These are phyloP conservation scores for Microascus cirrosus DNA, from an alignment of 2,329 filamentous ascomycete genomes.

Conservation along the genomic window DNA sequence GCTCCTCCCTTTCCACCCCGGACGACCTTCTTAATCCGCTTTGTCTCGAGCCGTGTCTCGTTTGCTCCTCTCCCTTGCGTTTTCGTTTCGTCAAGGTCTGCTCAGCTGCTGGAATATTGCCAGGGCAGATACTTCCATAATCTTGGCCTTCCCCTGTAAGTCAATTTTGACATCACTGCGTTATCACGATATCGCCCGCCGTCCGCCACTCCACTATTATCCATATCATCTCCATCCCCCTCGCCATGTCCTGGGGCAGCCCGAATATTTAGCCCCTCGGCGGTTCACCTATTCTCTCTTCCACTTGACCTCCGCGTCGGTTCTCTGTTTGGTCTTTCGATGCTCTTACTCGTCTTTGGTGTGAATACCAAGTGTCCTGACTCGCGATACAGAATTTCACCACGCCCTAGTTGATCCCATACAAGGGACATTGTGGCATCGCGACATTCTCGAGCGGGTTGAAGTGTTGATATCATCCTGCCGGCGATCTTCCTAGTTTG, in stretches of 20 bases:
- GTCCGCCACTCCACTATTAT: background rate
- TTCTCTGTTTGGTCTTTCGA: background rate
- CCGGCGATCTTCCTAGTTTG: background rate
- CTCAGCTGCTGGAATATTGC: constrained; percentile 6
- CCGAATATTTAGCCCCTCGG: background rate
- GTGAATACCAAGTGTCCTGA: background rate
- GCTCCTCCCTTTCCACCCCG: background rate
- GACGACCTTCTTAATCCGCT: background rate
- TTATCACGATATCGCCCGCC: background rate
- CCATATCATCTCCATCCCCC: background rate
- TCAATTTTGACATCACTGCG: background rate
- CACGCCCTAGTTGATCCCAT: background rate
- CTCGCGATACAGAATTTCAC: background rate
- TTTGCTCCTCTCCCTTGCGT: background rate
- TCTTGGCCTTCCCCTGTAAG: background rate
- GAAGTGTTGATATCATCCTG: background rate
- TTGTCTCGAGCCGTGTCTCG: background rate
- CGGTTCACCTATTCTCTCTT: background rate
- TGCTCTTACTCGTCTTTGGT: background rate
- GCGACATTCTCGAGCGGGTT: background rate
- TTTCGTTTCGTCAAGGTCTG: background rate
- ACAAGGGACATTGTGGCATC: background rate
- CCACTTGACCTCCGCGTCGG: too few relatives aligned
- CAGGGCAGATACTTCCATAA: constrained; percentile 1
- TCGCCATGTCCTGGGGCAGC: background rate